Base-by-base conservation (phyloP, 768 basidiomycete genomes). In the Lenzites betulinus region DNA sequence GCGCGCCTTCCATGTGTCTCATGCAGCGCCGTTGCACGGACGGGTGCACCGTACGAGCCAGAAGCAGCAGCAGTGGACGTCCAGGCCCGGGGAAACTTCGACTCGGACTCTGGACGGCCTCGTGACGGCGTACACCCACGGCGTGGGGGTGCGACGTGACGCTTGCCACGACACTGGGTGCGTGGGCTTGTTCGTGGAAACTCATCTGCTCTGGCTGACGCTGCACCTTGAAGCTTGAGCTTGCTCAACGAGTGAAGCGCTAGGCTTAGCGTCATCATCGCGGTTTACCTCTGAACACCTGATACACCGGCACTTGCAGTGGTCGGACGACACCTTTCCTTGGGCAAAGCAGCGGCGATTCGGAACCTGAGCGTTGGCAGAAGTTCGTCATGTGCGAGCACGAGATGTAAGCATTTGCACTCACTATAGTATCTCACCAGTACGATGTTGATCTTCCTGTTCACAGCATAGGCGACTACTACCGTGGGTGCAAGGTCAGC, bases 401-500 rank as follows among this genome's bases (percentile, higher is more conserved):
- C n/a, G 63, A 64, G 47, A 28, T 57, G 63, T 64, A 38, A 53
- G 63, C 50, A 15, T n/a, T n/a, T n/a, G n/a, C n/a, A n/a, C 6
- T 13, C n/a, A 2, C 12, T 39, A 22, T 13, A 18, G 7, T 47
- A 33, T 33, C 30, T 12, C 18, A 49, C 3, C 2, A n/a, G 48
- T 7, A 11, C n/a, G 7, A 35, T 33, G 23, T 26, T 33, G 16
- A n/a, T 5, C 28, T 11, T 12, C 43, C 48, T 22, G 5, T 42
- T 16, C 25, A 18, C 44, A 65, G 64, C 11, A 65, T 62, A 12
- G 64, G 64, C 20, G 64, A 65, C 36, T 65, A 62, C 39, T 62
- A 65, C 26, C 60, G 64, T 20, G 64, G 64, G 13, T 65, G 64
- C 30, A 42, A 55, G 49, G 64, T 65, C 23, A 39, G 63, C 49